Base-by-base conservation (phyloP, 2,329 filamentous ascomycete genomes). In the Neurospora crassa region DNA sequence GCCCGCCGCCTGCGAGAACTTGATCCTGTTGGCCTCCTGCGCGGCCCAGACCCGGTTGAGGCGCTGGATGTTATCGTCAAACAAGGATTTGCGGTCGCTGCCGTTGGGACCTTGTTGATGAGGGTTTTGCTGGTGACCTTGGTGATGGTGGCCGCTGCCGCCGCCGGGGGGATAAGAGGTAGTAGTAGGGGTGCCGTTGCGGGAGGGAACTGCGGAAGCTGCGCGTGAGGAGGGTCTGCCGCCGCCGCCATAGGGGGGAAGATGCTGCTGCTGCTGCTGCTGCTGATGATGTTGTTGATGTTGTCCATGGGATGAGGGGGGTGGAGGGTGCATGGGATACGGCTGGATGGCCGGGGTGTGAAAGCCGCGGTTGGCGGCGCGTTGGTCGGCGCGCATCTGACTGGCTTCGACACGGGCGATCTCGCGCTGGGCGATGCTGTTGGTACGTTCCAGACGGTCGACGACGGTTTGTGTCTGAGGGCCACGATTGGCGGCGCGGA, bases 41-140 rank as follows among this genome's bases (percentile, higher is more conserved):
- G 83, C 81, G 0, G 81, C 83, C 87, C 87, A 89, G 0, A 89
- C 83, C 72, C 84, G 83, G 73, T 88, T 86, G 29, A 89, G 81
- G 1, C 85, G 82, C 69, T 83, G 82, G 73, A 88, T 81, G 29
- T 87, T 83, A 71, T 88, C 84, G 71, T 83, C 81, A 72, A 87
- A 84, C 12, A 76, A 73, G 68, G 77, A 71, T 68, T 78, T 77
- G 40, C 68, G 70, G 24, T 68, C 59, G 20, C 67, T 37, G 14
- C 47, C 29, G 24, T 34, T 34, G 24, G 53, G 53, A 37, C 47
- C 47, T 24, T 53, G 47, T 24, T 53, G 47, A 3, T 53, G 47
- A 3, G 47, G 47, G 2, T 29, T 29, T 3, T 53, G 12, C 47
- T 53, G 47, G 6, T 16, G 20, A 20, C 20, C 20, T 16, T 24